phyloP scores from a whole-genome alignment of 306 rosid genomes.

The Canavalia gladiata region DNA sequence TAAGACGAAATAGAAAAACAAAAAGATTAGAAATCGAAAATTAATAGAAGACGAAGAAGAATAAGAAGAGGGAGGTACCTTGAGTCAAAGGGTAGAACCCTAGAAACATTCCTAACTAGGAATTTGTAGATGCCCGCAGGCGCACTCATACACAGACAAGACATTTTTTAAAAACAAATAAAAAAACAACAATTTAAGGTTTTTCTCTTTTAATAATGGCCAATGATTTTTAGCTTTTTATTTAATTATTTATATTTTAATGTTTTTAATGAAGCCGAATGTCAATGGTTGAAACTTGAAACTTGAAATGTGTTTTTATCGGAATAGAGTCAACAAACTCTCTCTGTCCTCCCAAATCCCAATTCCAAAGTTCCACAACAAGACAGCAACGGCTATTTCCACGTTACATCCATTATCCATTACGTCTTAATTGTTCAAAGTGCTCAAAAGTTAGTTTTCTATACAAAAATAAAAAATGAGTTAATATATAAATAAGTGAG shows the following conservation, averaged over 20 bases:
- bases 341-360: background rate
- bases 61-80: constrained; percentile 37
- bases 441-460: too few species aligned
- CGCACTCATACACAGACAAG: constrained; percentile 36
- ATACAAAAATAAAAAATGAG: too few species aligned
- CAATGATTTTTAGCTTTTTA: constrained; percentile 7
- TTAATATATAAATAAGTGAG: too few species aligned
- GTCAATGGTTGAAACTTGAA: background rate
- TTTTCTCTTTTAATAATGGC: constrained; percentile 25
- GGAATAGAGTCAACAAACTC: background rate
- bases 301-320: background rate
- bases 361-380: background rate
- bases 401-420: constrained; percentile 7
- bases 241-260: background rate
- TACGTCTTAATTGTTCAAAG: background rate
- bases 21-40: background rate
- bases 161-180: constrained; percentile 22
- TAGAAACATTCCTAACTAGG: constrained; percentile 55
- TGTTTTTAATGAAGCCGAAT: background rate
- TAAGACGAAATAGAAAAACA: background rate
- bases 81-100: constrained; percentile 56
- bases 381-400: constrained; percentile 17
- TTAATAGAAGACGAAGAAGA: background rate
- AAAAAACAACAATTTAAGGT: constrained; percentile 10
- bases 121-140: constrained; percentile 48